Conservation (phyloP, 768 basidiomycete genomes). For the Brasilioporus rufonigricans region DNA sequence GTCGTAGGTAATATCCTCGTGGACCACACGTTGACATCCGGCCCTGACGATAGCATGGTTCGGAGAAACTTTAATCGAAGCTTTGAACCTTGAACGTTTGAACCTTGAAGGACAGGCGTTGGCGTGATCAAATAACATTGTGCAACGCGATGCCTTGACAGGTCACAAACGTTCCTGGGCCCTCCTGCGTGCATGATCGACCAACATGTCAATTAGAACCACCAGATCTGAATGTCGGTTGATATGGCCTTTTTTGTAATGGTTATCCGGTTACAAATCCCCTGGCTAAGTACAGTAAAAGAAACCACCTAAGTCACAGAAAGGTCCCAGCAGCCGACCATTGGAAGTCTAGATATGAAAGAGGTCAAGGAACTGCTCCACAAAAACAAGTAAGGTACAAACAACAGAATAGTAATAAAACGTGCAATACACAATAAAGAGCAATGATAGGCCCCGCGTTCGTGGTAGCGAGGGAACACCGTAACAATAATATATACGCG, state of each 20-base stretch:
- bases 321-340: not conserved
- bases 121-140: too few species aligned
- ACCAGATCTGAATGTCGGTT: too few species aligned
- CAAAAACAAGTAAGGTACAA: not conserved
- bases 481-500: constrained; percentile 6
- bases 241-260: not conserved
- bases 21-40: too few species aligned
- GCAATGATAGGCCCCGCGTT: constrained; percentile 17
- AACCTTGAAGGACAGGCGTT: too few species aligned
- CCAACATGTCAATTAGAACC: too few species aligned
- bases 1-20: not conserved
- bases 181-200: too few species aligned
- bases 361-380: not conserved
- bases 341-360: constrained; percentile 9
- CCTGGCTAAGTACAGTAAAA: constrained; percentile 3
- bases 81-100: too few species aligned
- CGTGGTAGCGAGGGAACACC: constrained; percentile 12
- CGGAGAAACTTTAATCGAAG: too few species aligned
- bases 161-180: too few species aligned
- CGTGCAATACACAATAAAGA: constrained; percentile 32
- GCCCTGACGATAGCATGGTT: too few species aligned
- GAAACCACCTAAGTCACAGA: not conserved
- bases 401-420: constrained; percentile 4
- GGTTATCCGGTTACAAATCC: not conserved
- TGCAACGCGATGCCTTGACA: too few species aligned